Conservation (phyloP, 257 asterid species). For the Agastache rugosa region DNA sequence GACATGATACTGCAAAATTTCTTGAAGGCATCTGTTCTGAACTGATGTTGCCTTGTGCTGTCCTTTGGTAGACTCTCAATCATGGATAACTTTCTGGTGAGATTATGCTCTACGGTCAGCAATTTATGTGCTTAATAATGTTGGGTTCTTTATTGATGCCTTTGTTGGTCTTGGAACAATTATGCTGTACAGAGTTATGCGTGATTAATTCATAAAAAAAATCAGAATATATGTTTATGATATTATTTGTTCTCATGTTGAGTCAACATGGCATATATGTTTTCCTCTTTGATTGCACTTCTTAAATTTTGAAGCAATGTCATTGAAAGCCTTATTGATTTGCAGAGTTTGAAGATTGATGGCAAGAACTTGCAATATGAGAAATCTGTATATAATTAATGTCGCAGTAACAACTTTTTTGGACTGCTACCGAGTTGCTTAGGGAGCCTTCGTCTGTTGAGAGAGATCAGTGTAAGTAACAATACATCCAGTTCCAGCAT, state of each 20-base stretch:
- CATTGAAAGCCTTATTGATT: neutral
- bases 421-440: neutral
- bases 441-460: neutral
- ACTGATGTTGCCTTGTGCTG: conserved; percentile 22
- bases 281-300: neutral
- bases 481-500: neutral
- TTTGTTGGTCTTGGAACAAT: neutral
- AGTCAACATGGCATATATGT: too few relatives aligned
- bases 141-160: neutral
- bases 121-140: neutral
- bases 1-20: conserved; percentile 21
- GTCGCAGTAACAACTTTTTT: neutral
- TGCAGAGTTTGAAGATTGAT: conserved; percentile 5
- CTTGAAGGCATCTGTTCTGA: conserved; percentile 19
- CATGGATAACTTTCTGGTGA: conserved; percentile 31
- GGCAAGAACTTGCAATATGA: neutral
- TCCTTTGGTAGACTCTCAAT: conserved; percentile 24
- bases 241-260: neutral
- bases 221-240: too few relatives aligned
- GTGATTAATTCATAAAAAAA: too few relatives aligned
- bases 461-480: neutral
- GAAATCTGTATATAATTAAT: too few relatives aligned
- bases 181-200: too few relatives aligned
- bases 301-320: neutral
- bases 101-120: conserved; percentile 16